Evolutionary conservation across 192 early-diverging fungal species (phyloP), one percentile per base, ranked within the genome.

Genomic region (Dissophora ornata): DNA sequence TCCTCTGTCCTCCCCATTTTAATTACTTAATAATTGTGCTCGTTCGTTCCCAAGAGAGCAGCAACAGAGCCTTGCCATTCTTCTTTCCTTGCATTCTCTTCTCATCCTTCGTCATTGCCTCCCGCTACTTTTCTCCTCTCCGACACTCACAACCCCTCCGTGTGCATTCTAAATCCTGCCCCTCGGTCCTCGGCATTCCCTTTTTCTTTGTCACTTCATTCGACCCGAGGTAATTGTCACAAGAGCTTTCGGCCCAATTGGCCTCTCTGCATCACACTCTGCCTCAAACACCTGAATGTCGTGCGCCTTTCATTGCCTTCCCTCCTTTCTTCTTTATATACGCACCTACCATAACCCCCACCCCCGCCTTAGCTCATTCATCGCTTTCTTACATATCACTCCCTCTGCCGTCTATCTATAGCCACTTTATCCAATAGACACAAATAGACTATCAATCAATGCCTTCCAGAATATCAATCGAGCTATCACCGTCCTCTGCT

Each of bases 401-500:
- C n/a, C 18, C 24, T 38, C 29, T 22, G 34, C 32, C 47, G n/a
- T n/a, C n/a, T n/a, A n/a, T 34, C 5, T 19, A 18, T n/a, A 34
- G 4, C 0, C 26, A 25, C 19, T 30, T 26, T 29, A 16, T 47
- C 25, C 8, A 3, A 26, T 4, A 57, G 8, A 34, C 29, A 55
- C 19, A 55, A 57, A 36, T 13, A 58, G 10, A 61, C 6, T 19
- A 42, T 41, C 40, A 21, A 56, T 41, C 19, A 19, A 77, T 77
- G 71, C 57, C 64, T 18, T 67, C 71, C 12, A 59, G 64, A 50
- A 44, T 74, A 19, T 66, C 63, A 5, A 41, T 66, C 25, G 71
- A 75, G 25, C 41, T 75, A 6, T 59, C 62, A 0, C 71, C 56
- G 3, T 26, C 62, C 41, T 77, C 71, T 1, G 30, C 49, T 15